Conservation (phyloP, 768 basidiomycete genomes). For the Termitomyces eurrhizus region DNA sequence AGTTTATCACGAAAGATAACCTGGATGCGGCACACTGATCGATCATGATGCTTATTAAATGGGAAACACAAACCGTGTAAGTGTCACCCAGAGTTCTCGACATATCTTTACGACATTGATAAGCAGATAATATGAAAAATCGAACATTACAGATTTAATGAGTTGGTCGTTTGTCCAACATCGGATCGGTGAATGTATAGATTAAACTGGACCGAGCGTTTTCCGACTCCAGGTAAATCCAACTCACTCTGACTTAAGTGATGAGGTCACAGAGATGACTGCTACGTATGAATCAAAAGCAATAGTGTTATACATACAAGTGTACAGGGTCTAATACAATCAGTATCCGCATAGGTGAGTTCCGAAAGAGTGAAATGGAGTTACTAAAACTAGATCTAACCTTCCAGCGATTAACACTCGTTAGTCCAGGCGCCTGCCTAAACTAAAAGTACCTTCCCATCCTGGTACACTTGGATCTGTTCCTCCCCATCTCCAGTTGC, state of each 20-base stretch:
- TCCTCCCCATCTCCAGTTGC: slow-evolving; percentile 60
- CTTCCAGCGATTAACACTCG: not conserved
- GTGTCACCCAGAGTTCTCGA: not conserved
- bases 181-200: not conserved
- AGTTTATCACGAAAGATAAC: no score
- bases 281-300: not conserved
- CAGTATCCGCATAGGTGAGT: not conserved
- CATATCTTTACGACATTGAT: not conserved
- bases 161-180: not conserved
- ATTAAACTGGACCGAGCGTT: not conserved
- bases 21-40: no score
- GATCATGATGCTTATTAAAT: no score
- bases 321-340: not conserved
- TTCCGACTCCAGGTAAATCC: not conserved
- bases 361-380: not conserved
- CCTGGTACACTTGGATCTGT: slow-evolving; percentile 42
- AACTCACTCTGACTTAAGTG: not conserved
- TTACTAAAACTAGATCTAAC: not conserved
- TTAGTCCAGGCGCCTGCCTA: slow-evolving; percentile 42
- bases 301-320: not conserved
- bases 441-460: slow-evolving; percentile 62
- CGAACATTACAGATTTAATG: not conserved
- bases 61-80: not conserved
- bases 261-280: not conserved
- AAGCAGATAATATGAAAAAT: not conserved